A percentile compares a stretch with the other conserved stretches of the same genome.
Conservation (phyloP, 2,329 filamentous ascomycete genomes). For the Onygenales sp. region DNA sequence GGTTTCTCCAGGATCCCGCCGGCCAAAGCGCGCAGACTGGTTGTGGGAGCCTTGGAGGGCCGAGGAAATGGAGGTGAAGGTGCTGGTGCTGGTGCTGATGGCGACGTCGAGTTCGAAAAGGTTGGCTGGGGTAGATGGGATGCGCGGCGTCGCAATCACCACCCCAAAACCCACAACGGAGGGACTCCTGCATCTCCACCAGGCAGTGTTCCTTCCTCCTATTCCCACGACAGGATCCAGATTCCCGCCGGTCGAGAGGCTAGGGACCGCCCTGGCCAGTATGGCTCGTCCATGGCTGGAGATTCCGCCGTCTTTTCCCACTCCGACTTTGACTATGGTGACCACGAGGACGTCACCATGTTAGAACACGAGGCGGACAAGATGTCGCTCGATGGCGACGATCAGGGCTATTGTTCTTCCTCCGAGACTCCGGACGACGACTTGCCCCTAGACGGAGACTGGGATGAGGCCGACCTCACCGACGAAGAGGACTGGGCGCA, state of each 20-base stretch:
- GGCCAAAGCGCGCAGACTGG: conserved; percentile 79
- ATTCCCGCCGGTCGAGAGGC: conserved; percentile 32
- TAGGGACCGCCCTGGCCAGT: conserved; percentile 30
- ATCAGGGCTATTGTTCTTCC: conserved; percentile 56
- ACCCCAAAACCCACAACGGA: conserved; percentile 31
- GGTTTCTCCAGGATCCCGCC: conserved; percentile 84
- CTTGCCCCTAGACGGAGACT: conserved; percentile 58
- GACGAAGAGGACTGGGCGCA: conserved; percentile 95
- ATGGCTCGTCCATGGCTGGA: conserved; percentile 55
- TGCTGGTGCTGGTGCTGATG: conserved; percentile 45
- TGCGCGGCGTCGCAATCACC: conserved; percentile 62
- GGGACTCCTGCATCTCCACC: conserved; percentile 30
- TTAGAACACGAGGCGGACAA: conserved; percentile 83
- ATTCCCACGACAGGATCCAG: conserved; percentile 37
- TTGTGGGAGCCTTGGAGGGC: conserved; percentile 85
- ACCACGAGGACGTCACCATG: conserved; percentile 53
- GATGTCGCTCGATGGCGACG: conserved; percentile 74
- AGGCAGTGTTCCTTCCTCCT: conserved; percentile 39
- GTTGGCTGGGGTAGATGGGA: conserved; percentile 97
- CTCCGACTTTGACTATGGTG: conserved; percentile 52
- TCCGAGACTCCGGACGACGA: conserved; percentile 61
- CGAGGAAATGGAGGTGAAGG: conserved; percentile 49
- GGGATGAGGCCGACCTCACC: conserved; percentile 77
- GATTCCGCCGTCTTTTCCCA: conserved; percentile 69
- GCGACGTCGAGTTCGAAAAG: conserved; percentile 67